Conservation (phyloP, 1,284 basidiomycete genomes). For the Cutaneotrichosporon dermatis region DNA sequence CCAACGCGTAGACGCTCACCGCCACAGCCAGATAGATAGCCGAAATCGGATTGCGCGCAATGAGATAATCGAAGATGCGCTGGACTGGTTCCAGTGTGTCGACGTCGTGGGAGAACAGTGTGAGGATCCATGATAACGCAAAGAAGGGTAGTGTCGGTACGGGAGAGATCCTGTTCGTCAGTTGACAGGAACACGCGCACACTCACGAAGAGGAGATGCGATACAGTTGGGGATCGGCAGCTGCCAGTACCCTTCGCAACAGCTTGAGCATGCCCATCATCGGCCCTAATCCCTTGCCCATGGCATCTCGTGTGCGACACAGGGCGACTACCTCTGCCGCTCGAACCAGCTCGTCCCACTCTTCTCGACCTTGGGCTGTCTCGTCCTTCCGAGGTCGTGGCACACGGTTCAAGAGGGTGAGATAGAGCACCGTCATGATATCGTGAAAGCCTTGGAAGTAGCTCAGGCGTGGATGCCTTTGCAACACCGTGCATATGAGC, state of each 20-base stretch:
- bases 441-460: constrained; percentile 97
- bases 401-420: constrained; percentile 57
- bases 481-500: constrained; percentile 72
- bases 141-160: constrained; percentile 52
- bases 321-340: constrained; percentile 58
- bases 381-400: constrained; percentile 1
- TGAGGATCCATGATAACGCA: constrained; percentile 83
- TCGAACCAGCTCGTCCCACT: constrained; percentile 60
- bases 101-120: constrained; percentile 84
- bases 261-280: constrained; percentile 77
- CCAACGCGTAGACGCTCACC: constrained; percentile 53
- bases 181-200: too few species aligned
- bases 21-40: constrained; percentile 77
- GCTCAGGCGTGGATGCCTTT: constrained; percentile 64
- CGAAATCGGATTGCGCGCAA: constrained; percentile 73
- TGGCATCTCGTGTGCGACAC: constrained; percentile 78
- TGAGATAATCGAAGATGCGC: constrained; percentile 80
- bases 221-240: constrained; percentile 68
- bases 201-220: constrained; percentile 54
- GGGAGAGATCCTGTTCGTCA: constrained; percentile 32
- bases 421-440: constrained; percentile 76
- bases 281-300: constrained; percentile 78
- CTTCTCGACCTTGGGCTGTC: constrained; percentile 36
- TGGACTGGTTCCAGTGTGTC: constrained; percentile 78
- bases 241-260: constrained; percentile 63